Base-by-base conservation (phyloP, 2,329 filamentous ascomycete species). In the Exophiala dermatitidis region DNA sequence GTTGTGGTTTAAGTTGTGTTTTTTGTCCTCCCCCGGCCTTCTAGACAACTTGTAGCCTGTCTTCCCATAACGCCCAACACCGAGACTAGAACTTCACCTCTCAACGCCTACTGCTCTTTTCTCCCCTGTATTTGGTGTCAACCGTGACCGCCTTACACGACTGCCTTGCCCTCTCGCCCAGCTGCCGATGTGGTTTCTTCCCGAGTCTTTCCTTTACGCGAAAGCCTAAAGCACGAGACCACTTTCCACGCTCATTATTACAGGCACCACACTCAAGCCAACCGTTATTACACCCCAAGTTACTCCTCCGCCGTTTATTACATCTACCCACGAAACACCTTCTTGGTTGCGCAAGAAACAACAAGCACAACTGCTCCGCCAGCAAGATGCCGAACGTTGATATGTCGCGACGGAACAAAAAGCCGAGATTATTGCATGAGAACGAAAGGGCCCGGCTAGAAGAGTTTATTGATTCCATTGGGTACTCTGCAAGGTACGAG, bases 401-500 rank as follows among this genome's bases (percentile, higher is more conserved):
- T 73, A 81, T 81, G 63, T 84, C 77, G 64, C 84, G 91, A 69
- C 87, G 91, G 69, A 97, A 97, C 75, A 86, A 87, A 74, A 81
- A 82, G 68, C 88, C 93, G 40, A 83, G 91, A 57, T 80, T 85
- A 58, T 75, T 98, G 53, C 82, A 84, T 32, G 89, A 96, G 59
- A 74, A 78, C 12, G 93, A 98, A 77, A 83, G 86, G 61, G 82
- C 85, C 62, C 83, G 85, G 56, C 77, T 98, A 54, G 89, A 96
- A 58, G 90, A 97, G 70, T 97, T 88, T 68, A 82, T 93, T 62
- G 90, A 97, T 65, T 82, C 83, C 32, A 98, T 98, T 64, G 90
- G 97, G 72, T 98, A 98, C 74, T 97, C 91, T 48, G 82, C 87
- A 60, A 82, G 90, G 90, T 95, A 65, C 79, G 38, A 34, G 12